A percentile compares a stretch with the other conserved stretches of the same genome.
Conservation (phyloP, 805 yeast genomes). For the Suhomyces tanzawaensis region DNA sequence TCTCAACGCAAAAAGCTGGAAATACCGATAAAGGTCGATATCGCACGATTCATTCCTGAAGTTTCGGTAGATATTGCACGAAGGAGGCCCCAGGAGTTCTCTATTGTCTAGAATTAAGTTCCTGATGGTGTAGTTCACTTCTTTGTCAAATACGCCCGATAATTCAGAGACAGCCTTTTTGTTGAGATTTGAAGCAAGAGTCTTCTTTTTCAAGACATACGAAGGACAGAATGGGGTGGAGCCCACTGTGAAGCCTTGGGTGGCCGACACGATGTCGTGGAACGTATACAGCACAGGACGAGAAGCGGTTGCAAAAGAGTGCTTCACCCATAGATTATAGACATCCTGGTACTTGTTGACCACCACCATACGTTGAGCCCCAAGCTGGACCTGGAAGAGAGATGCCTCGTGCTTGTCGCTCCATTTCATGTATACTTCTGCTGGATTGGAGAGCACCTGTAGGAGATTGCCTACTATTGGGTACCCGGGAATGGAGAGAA, state of each 20-base stretch:
- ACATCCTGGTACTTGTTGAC: conserved; percentile 65
- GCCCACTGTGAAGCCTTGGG: conserved; percentile 61
- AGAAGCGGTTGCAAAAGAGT: conserved; percentile 55
- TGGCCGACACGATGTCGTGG: conserved; percentile 56
- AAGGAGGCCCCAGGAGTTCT: conserved; percentile 19
- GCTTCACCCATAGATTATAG: conserved; percentile 48
- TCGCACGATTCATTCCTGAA: conserved; percentile 22
- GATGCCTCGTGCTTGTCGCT: conserved; percentile 34
- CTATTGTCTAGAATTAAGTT: conserved; percentile 10
- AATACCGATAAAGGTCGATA: conserved; percentile 36
- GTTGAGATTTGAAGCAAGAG: conserved; percentile 45
- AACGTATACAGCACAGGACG: conserved; percentile 68
- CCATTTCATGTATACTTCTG: conserved; percentile 48
- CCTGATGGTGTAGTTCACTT: conserved; percentile 27
- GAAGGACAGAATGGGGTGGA: conserved; percentile 58
- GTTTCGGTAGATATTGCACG: conserved; percentile 15
- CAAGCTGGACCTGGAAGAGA: conserved; percentile 64
- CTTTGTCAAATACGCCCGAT: conserved; percentile 36
- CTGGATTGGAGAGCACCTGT: conserved; percentile 48
- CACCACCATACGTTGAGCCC: conserved; percentile 54
- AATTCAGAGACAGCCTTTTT: conserved; percentile 31
- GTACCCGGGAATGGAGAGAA: conserved; percentile 43
- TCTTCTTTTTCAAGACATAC: conserved; percentile 47
- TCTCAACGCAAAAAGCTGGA: conserved; percentile 52
- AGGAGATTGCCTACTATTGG: conserved; percentile 54